Percentiles rank a stretch among this genome's conserved stretches.
These are phyloP conservation scores for Infundibulicybe gibba DNA, from an alignment of 768 basidiomycete genomes.

Conservation along the genomic window DNA sequence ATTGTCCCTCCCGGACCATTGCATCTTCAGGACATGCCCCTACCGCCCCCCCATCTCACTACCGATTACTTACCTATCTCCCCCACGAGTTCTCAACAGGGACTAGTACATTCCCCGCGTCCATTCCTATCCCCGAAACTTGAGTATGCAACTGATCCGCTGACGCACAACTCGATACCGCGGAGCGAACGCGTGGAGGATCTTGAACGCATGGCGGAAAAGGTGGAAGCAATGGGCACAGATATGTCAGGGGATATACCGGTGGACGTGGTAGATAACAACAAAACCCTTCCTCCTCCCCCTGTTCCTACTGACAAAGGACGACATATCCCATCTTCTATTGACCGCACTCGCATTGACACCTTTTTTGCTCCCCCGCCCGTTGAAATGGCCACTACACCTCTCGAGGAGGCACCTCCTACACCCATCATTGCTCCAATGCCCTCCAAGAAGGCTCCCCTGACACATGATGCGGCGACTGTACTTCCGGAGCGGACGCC, in stretches of 20 bases:
- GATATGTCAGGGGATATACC: conserved; percentile 39
- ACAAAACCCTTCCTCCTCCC: conserved; percentile 62
- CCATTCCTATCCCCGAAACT: conserved; percentile 67
- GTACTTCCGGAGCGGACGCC: conserved; percentile 34
- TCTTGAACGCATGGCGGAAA: conserved; percentile 72
- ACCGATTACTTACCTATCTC: not conserved
- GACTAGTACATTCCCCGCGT: conserved; percentile 50
- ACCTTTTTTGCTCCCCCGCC: conserved; percentile 13
- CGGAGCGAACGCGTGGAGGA: conserved; percentile 62
- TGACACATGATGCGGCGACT: not conserved
- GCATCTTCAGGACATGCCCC: not conserved
- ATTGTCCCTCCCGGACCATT: conserved; percentile 8
- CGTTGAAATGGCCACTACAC: not conserved
- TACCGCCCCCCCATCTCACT: conserved; percentile 4
- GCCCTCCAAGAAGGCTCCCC: conserved; percentile 1
- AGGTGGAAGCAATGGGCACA: conserved; percentile 32
- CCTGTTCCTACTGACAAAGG: conserved; percentile 48
- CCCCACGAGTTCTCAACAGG: conserved; percentile 1
- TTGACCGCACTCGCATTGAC: conserved; percentile 24
- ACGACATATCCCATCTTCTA: conserved; percentile 6
- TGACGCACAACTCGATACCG: conserved; percentile 29
- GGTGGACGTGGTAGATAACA: conserved; percentile 16
- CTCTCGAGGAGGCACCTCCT: conserved; percentile 2
- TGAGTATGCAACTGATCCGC: conserved; percentile 41
- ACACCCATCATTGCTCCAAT: conserved; percentile 1